Conservation (phyloP, 306 rosid genomes). For the Acacia confusa region DNA sequence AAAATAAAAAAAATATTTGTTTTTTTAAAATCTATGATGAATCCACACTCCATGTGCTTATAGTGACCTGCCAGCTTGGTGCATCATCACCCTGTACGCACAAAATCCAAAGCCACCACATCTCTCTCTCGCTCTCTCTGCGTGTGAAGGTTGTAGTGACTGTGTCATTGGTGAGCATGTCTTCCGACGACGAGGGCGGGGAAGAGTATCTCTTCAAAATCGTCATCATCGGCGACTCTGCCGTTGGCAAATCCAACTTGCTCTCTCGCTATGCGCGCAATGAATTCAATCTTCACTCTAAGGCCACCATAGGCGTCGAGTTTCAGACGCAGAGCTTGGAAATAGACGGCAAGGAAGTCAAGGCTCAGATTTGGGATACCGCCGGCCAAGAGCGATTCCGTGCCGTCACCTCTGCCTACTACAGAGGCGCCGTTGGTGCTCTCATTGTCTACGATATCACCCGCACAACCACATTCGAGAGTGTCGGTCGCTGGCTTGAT, state of each 20-base stretch:
- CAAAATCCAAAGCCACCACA: not conserved
- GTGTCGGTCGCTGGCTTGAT: conserved; percentile 74
- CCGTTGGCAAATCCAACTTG: conserved; percentile 68
- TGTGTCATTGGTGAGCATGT: conserved; percentile 33
- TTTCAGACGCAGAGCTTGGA: conserved; percentile 75
- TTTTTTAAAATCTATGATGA: conserved; percentile 6
- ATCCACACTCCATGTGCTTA: conserved; percentile 37
- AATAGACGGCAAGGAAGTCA: conserved; percentile 65
- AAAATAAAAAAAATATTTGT: no score
- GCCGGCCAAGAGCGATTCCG: conserved; percentile 78
- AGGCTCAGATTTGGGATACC: conserved; percentile 84
- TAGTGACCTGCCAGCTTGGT: conserved; percentile 45
- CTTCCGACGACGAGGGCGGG: conserved; percentile 68
- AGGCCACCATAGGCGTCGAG: conserved; percentile 76
- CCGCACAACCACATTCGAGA: conserved; percentile 65
- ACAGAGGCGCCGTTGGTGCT: conserved; percentile 73
- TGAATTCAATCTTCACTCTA: conserved; percentile 69
- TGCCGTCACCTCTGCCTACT: conserved; percentile 75
- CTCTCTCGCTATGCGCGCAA: conserved; percentile 66
- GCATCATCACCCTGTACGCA: not conserved
- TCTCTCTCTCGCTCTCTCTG: not conserved
- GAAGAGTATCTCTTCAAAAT: conserved; percentile 79
- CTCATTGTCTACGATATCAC: conserved; percentile 67
- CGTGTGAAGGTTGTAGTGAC: not conserved
- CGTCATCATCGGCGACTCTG: conserved; percentile 69